Evolutionary conservation across 2,329 filamentous ascomycete genomes (phyloP), one percentile per base, ranked within the genome.

Genomic region (Botryotinia calthae): DNA sequence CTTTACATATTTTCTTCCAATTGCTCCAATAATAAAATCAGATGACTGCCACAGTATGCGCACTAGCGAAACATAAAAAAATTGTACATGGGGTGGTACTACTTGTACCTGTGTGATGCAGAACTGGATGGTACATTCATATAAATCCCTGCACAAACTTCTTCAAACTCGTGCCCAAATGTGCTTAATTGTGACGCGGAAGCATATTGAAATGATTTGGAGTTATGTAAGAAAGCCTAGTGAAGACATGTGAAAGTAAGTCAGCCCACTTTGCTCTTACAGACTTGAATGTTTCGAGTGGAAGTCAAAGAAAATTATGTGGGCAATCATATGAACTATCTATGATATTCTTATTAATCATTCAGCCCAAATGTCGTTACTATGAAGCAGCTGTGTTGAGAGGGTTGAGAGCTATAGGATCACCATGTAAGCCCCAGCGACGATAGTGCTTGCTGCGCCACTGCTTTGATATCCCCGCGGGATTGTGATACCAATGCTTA

Each of bases 41-140:
- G 72, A 71, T 71, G 72, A 73, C 67, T 58, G 46, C 61, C 59
- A 72, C 65, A 46, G 56, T 72, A 72, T 69, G 71, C 54, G 68
- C 68, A 65, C 66, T 63, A 70, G 46, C 71, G 71, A 70, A 70
- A 42, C 46, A 48, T 46, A 22, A 34, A 46, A 46, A 59, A 31
- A 51, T 2, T 58, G n/a, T 25, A 22, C 37, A 64, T 44, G 56
- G 34, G 28, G 62, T 40, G 48, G 28, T 37, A 48, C 51, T 40
- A 20, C 67, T 54, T 37, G 54, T 63, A 58, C 67, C 48, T 65
- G 64, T 64, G 48, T 28, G 48, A 56, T 56, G 44, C 66, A 40
- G 62, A 65, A 44, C 46, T 63, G 59, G 58, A 73, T 54, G 65
- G 46, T 42, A 71, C 46, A 73, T 64, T 64, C 72, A 73, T 68